Evolutionary conservation across 441 rosid genomes (phyloP), one percentile per base, ranked within the genome.

Genomic region (Adansonia gregorii): DNA sequence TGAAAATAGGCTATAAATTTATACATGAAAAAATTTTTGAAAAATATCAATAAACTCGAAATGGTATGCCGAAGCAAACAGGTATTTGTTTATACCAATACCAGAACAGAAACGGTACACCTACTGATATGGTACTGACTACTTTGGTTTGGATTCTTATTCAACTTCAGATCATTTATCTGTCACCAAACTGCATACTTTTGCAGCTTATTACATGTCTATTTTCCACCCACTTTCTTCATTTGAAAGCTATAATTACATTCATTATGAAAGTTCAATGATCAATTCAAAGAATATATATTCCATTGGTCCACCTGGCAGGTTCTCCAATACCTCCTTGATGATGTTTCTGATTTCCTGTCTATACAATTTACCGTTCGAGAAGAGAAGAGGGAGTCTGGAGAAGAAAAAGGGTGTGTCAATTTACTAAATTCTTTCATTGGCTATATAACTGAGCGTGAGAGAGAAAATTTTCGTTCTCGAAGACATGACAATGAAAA

Each of bases 321-420:
- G 99, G 97, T 94, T 79, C 93, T 95, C 82, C 97, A 87, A 67
- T 94, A 88, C 88, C 87, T 95, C 76, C 85, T 94, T 83, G 99
- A 93, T 80, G 99, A 96, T 79, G 92, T 96, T 24, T 84, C 94
- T 78, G 90, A 86, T 79, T 94, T 96, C 82, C 81, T 96, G 65
- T 91, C 97, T 66, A 81, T 81, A 74, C 87, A 83, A 79, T 79
- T 74, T 82, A 48, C 80, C 73, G 72, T 77, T 71, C 80, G 79
- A 75, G 90, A 82, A 80, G 89, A 66, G 69, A 83, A 81, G 75
- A 79, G 8, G 61, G 87, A 77, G n/a, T 55, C 46, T 75, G 84
- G 79, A 82, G 85, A 83, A 83, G 88, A 76, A 72, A 88, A 79
- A 78, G 97, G 95, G 31, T 91, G 99, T 80, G 69, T 75, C 72